Conservation (phyloP, 805 yeast genomes). For the Lachancea fermentati region DNA sequence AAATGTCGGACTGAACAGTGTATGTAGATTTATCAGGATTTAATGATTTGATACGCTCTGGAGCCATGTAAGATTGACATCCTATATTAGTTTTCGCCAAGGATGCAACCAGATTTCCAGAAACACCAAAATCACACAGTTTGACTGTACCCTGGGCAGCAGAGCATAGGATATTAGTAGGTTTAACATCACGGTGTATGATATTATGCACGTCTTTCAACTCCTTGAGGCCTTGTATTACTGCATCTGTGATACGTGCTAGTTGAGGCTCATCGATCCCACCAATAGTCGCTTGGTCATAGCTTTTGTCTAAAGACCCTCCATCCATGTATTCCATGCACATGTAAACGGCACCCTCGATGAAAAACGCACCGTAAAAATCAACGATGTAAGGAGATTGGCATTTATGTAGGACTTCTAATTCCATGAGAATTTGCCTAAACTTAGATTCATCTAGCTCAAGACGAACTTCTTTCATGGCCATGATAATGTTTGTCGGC, state of each 20-base stretch:
- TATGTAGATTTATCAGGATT: conserved; percentile 75
- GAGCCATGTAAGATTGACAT: conserved; percentile 98
- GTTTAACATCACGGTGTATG: conserved; percentile 94
- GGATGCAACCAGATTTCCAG: conserved; percentile 91
- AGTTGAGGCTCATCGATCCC: conserved; percentile 75
- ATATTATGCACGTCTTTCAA: conserved; percentile 87
- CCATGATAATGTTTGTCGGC: conserved; percentile 90
- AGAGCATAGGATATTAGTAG: conserved; percentile 84
- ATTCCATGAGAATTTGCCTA: conserved; percentile 91
- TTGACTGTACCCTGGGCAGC: conserved; percentile 76
- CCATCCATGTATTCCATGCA: conserved; percentile 98
- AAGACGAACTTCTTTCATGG: conserved; percentile 92
- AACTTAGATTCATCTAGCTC: conserved; percentile 93
- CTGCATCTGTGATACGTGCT: conserved; percentile 74
- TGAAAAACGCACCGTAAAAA: conserved; percentile 94
- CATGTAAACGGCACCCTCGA: conserved; percentile 97
- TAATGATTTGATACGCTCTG: conserved; percentile 79
- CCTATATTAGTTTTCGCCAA: conserved; percentile 94
- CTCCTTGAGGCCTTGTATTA: conserved; percentile 73
- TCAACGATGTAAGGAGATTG: conserved; percentile 88
- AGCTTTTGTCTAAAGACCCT: conserved; percentile 84
- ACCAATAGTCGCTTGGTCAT: conserved; percentile 45
- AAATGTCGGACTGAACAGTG: conserved; percentile 89
- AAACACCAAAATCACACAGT: conserved; percentile 93
- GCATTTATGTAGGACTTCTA: conserved; percentile 90